Conservation (phyloP, 2,329 filamentous ascomycete species). For the Mollisiaceae sp. region DNA sequence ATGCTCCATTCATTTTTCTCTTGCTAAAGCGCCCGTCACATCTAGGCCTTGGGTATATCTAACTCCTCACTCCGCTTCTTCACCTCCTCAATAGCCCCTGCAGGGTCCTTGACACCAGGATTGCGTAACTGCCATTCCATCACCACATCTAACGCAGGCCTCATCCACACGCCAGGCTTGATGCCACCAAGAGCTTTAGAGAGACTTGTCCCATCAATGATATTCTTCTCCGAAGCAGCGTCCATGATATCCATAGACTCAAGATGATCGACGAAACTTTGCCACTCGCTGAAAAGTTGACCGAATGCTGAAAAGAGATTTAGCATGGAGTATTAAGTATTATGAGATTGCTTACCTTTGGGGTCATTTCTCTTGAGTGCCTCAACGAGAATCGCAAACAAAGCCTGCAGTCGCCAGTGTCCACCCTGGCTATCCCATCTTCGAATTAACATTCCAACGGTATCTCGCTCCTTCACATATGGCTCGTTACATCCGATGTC, state of each 20-base stretch:
- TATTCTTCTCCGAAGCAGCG: constrained; percentile 61
- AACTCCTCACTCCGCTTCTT: constrained; percentile 41
- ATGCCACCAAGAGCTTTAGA: constrained; percentile 66
- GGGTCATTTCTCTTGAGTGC: constrained; percentile 49
- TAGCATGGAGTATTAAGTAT: neutral
- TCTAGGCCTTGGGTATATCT: constrained; percentile 35
- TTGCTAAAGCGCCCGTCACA: too few species aligned
- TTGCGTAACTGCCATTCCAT: constrained; percentile 90
- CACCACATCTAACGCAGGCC: constrained; percentile 76
- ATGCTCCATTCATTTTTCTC: neutral
- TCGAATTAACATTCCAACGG: constrained; percentile 75
- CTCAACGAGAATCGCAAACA: constrained; percentile 72
- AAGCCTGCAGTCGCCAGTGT: constrained; percentile 73
- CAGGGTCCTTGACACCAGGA: constrained; percentile 65
- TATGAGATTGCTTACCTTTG: constrained; percentile 12
- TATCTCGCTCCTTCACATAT: constrained; percentile 60
- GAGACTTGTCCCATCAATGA: constrained; percentile 78
- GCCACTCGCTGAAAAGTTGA: constrained; percentile 56
- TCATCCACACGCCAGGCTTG: constrained; percentile 86
- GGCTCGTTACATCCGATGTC: constrained; percentile 54
- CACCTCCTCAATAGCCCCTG: constrained; percentile 65
- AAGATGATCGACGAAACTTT: constrained; percentile 60
- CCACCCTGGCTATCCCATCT: constrained; percentile 66
- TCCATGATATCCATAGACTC: constrained; percentile 60
- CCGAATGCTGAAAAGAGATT: constrained; percentile 31